Evolutionary conservation across 306 rosid species (phyloP), one percentile per base, ranked within the genome.

Genomic region (Corylus americana): DNA sequence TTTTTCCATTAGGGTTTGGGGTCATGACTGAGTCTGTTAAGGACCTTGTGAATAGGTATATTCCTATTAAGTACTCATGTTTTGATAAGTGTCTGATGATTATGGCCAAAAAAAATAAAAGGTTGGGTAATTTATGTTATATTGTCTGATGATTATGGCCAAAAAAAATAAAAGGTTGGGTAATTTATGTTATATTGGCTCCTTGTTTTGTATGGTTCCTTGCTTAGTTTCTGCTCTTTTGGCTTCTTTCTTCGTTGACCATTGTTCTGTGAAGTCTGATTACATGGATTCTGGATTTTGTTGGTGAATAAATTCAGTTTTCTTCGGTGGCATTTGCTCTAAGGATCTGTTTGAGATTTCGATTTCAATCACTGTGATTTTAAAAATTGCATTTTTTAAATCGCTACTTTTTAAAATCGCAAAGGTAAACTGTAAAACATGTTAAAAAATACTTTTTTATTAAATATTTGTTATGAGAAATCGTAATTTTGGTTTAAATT

Each of bases 1-100:
- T 95, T 59, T 95, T 83, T 80, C 92, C 99, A n/a, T 89, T 89
- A 61, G 96, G 85, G 58, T 93, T 85, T 44, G 99, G 99, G 66
- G 86, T 95, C 37, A 76, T 78, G 37, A 91, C 99, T 0, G 91
- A 89, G 77, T 86, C 96, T 1, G 90, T 90, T 29, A 91, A 82
- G 81, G 92, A 91, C 75, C 83, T 92, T 0, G 92, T 90, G 25
- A 42, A 73, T 53, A 86, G 95, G 98, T 95, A 86, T 82, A 58
- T 37, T 73, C 55, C 71, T 71, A 62, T 61, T n/a, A 31, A 45
- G 10, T 54, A 18, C 54, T 47, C 78, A 25, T 49, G 13, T 39
- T 79, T 70, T 62, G 6, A 45, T 42, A 31, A 71, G 58, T 59
- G n/a, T 39, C 71, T 51, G 29, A 55, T 71, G 48, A 63, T 45